phyloP scores from a whole-genome alignment of 352 stramenopile species.

The Globisporangium irregulare region DNA sequence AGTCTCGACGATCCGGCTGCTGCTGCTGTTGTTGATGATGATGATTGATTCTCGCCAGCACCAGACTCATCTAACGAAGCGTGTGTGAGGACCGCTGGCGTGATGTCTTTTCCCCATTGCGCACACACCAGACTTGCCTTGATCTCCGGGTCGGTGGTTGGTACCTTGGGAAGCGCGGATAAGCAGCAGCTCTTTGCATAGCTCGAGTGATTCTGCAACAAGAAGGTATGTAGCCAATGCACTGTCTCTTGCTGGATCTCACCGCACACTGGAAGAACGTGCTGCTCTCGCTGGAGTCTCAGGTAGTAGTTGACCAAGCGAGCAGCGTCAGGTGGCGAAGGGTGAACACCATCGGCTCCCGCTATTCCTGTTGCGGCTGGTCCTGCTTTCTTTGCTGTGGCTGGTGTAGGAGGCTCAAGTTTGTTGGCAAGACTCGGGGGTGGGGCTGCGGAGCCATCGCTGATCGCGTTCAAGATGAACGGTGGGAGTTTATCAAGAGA shows the following conservation, averaged over 20 bases:
- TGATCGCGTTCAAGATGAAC: conserved; percentile 37
- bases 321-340: conserved; percentile 14
- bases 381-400: conserved; percentile 10
- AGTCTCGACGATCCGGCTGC: conserved; percentile 7
- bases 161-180: conserved; percentile 36
- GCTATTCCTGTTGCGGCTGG: not conserved
- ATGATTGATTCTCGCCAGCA: not conserved
- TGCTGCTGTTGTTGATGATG: conserved; percentile 10
- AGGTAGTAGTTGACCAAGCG: conserved; percentile 67
- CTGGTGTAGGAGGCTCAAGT: not conserved
- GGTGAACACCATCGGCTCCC: not conserved
- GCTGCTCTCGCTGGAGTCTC: conserved; percentile 40
- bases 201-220: conserved; percentile 52
- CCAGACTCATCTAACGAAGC: not conserved
- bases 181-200: conserved; percentile 61
- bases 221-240: conserved; percentile 49
- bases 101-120: conserved; percentile 57
- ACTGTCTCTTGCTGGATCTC: conserved; percentile 32
- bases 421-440: conserved; percentile 4
- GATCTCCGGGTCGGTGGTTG: conserved; percentile 53
- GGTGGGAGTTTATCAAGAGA: conserved; percentile 45
- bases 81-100: conserved; percentile 32
- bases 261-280: conserved; percentile 35
- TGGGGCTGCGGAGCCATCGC: not conserved
- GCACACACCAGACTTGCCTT: conserved; percentile 50